Base-by-base conservation (phyloP, 1,284 basidiomycete species). In the Rhodotorula sp. region DNA sequence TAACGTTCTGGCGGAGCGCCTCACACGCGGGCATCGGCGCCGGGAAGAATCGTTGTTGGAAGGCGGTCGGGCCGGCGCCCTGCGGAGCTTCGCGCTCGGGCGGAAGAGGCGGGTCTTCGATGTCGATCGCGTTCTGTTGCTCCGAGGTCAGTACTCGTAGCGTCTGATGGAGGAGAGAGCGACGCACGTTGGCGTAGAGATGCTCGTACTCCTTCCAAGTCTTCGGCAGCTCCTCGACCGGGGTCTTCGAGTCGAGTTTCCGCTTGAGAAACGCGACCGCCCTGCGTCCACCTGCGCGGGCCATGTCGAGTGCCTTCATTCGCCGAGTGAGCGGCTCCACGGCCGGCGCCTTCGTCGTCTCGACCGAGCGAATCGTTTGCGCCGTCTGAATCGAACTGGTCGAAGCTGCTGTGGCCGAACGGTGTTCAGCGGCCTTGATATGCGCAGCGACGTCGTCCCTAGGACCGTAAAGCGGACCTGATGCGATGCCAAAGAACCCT, bases 121-220 rank as follows among this genome's bases (percentile, higher is more conserved):
- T 58, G 46, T 77, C 76, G 46, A 77, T 72, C 20, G 66, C 47
- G 27, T 67, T 57, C 75, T 74, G 57, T 22, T 13, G 27, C 10
- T 46, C 22, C 20, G 5, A 34, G 6, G 47, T 62, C 47, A 68
- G 51, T 24, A 17, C 32, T 49, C 10, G 24, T 39, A 47, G 11
- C 53, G 27, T n/a, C n/a, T n/a, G 6, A 17, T 4, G 30, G 22
- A 27, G 15, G 2, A 20, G 22, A 9, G 22, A 36, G 39, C 13
- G 58, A 68, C 74, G 59, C 56, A 74, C 76, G 24, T 67, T 69
- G 3, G 67, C 73, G 67, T 77, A 77, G 2, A 67, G 68, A 24
- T 59, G 59, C 24, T 64, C 53, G 60, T 72, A 77, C 44, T 77
- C 76, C 19, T 64, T 70, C 77, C 76, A 77, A 13, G 74, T 74